These are phyloP conservation scores for Umbelopsis ramanniana DNA, from an alignment of 192 early-diverging fungal species.

Conservation along the genomic window DNA sequence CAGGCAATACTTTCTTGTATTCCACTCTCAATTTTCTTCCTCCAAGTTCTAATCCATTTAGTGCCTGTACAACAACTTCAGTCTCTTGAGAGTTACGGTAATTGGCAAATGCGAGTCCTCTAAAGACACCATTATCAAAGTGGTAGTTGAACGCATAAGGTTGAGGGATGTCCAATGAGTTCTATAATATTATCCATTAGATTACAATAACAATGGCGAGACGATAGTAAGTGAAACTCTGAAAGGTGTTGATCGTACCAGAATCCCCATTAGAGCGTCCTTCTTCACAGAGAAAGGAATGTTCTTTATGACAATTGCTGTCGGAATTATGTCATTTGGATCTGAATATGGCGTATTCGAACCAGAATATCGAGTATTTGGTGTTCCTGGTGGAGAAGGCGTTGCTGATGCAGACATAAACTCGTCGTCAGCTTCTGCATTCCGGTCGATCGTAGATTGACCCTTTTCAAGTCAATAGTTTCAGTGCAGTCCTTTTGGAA, in stretches of 20 bases:
- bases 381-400: constrained; percentile 25
- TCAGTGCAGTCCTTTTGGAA: constrained; percentile 10
- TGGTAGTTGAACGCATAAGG: constrained; percentile 87
- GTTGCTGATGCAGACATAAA: constrained; percentile 10
- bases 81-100: constrained; percentile 79
- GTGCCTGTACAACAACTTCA: constrained; percentile 63
- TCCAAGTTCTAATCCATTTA: constrained; percentile 73
- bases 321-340: constrained; percentile 55
- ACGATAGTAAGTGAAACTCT: no score
- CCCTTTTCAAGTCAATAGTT: constrained; percentile 3
- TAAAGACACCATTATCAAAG: constrained; percentile 80
- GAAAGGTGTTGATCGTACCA: constrained; percentile 43
- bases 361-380: constrained; percentile 16
- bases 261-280: constrained; percentile 71
- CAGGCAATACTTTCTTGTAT: constrained; percentile 77
- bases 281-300: constrained; percentile 82
- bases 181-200: constrained; percentile 29
- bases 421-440: background rate
- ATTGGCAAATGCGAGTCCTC: constrained; percentile 82
- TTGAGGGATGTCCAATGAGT: constrained; percentile 67
- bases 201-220: background rate
- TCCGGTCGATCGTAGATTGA: constrained; percentile 13
- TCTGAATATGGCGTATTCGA: background rate
- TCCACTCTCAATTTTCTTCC: constrained; percentile 80
- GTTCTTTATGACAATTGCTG: constrained; percentile 83